Conservation (phyloP, 208 protist genomes). For the Leishmania guyanensis region DNA sequence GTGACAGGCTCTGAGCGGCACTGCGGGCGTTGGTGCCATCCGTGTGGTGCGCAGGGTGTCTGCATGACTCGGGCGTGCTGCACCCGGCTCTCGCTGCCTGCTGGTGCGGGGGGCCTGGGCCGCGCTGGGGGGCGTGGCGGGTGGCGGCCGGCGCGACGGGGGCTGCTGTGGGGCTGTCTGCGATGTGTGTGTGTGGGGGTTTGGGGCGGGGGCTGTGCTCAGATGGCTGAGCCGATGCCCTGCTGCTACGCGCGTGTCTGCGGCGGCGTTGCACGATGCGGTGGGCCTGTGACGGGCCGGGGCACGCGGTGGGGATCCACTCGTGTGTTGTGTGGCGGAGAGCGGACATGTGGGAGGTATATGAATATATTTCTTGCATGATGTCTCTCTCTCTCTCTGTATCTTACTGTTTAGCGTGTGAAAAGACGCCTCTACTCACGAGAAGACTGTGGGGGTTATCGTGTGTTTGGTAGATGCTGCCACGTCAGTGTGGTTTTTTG, state of each 20-base stretch:
- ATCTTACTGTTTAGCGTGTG: neutral
- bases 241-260: too few relatives aligned
- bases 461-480: neutral
- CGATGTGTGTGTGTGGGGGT: too few relatives aligned
- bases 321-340: neutral
- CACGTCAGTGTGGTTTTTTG: neutral
- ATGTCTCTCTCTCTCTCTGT: conserved; percentile 1
- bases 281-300: too few relatives aligned
- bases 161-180: too few relatives aligned
- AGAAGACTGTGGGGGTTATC: neutral
- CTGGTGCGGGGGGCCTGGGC: too few relatives aligned
- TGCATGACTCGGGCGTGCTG: neutral
- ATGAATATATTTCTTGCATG: neutral
- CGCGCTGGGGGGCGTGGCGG: too few relatives aligned
- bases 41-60: neutral
- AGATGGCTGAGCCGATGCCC: too few relatives aligned
- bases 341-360: neutral
- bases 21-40: neutral
- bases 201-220: neutral
- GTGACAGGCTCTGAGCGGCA: too few relatives aligned
- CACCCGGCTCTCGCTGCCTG: neutral
- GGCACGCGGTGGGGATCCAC: too few relatives aligned
- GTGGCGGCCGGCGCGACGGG: too few relatives aligned
- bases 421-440: neutral
- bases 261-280: too few relatives aligned